These are phyloP conservation scores for Epicoccum nigrum DNA, from an alignment of 2,329 filamentous ascomycete species.

Conservation along the genomic window DNA sequence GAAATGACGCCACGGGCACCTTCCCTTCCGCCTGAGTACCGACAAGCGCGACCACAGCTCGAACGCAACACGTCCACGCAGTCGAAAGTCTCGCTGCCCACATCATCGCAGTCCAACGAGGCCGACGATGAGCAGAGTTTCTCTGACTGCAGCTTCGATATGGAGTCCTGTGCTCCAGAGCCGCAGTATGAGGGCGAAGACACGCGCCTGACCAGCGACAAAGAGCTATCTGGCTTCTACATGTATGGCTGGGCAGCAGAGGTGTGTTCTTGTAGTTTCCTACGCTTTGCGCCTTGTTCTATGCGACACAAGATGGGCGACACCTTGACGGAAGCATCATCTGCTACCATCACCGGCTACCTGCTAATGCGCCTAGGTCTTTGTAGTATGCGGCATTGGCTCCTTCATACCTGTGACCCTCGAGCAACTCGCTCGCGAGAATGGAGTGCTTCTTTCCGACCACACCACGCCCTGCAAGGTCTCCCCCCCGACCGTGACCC, in stretches of 20 bases:
- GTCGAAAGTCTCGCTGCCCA: constrained; percentile 44
- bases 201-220: constrained; percentile 81
- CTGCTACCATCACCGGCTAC: background rate
- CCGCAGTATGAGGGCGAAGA: constrained; percentile 82
- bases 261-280: constrained; percentile 33
- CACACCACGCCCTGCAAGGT: constrained; percentile 74
- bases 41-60: constrained; percentile 33
- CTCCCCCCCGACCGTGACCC: constrained; percentile 59
- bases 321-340: no score
- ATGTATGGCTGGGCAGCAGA: constrained; percentile 95
- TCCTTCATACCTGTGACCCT: constrained; percentile 91
- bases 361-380: constrained; percentile 60
- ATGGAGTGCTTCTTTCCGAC: constrained; percentile 84
- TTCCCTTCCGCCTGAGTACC: constrained; percentile 22
- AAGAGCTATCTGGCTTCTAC: constrained; percentile 94
- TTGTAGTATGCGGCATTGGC: constrained; percentile 89
- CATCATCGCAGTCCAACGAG: constrained; percentile 49
- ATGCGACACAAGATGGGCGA: no score
- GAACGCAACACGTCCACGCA: constrained; percentile 39
- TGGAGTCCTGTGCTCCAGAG: constrained; percentile 39
- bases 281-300: background rate
- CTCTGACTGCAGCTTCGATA: constrained; percentile 38
- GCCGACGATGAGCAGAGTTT: constrained; percentile 53
- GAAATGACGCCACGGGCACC: constrained; percentile 39
- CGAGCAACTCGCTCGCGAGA: constrained; percentile 90